Evolutionary conservation across 768 basidiomycete genomes (phyloP), one percentile per base, ranked within the genome.

Genomic region (Tremella yokohamensis): DNA sequence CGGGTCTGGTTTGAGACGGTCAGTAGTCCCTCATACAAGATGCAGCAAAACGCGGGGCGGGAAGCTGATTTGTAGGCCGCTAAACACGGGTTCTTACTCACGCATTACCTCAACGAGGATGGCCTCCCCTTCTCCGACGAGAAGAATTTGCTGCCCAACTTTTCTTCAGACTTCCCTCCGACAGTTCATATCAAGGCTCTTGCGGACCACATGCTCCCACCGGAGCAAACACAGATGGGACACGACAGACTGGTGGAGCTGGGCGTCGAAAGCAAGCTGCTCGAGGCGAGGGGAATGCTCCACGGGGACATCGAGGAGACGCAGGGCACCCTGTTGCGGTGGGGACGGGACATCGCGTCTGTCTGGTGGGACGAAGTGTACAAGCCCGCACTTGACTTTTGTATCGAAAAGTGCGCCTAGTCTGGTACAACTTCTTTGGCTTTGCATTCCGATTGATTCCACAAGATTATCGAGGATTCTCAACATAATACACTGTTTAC

Each of bases 141-240:
- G 26, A 37, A 52, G 4, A 19, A 37, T 18, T 15, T 52, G n/a
- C 13, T 52, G 24, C 16, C 16, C 4, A 22, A 18, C 15, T n/a
- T 52, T 12, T 16, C 16, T 11, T 39, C 51, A n/a, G n/a, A 8
- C 13, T 52, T 18, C 37, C 51, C 51, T 34, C 51, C 51, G 13
- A 52, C 51, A n/a, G 51, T 52, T 15, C 51, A 34, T 18, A 40
- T 52, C 29, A 34, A 52, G 38, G 51, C 51, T 11, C 18, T 52
- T 7, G 38, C 16, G 7, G 51, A 52, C 38, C 25, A n/a, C 15
- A n/a, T 52, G 38, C 16, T 52, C 26, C n/a, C 16, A 11, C 16
- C 38, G 9, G 18, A 19, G n/a, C 26, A 52, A 7, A 52, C 51
- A 15, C 25, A n/a, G n/a, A n/a, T 15, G 16, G 51, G 16, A 7